Evolutionary conservation across 768 basidiomycete species (phyloP).

Genomic region (Amanita subjunquillea): DNA sequence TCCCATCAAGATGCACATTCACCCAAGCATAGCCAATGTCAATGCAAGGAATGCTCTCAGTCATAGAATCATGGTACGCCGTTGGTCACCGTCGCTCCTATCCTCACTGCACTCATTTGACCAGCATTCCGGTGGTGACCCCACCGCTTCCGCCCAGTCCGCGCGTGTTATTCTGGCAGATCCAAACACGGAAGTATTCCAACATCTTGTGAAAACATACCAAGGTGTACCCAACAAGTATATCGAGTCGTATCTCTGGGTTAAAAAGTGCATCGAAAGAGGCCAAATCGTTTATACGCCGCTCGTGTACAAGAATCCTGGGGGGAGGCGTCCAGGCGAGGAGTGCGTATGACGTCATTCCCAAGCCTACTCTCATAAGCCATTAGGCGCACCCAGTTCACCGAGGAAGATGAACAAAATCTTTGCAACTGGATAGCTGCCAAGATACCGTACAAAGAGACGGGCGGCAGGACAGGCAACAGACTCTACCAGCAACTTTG

Average conservation of each 20-base stretch:
- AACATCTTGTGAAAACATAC: slow-evolving; percentile 61
- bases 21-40: slow-evolving; percentile 69
- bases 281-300: slow-evolving; percentile 60
- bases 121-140: slow-evolving; percentile 77
- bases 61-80: slow-evolving; percentile 57
- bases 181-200: slow-evolving; percentile 68
- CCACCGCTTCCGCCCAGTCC: slow-evolving; percentile 55
- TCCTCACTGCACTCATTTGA: not conserved
- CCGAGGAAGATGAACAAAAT: slow-evolving; percentile 64
- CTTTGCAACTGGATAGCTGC: slow-evolving; percentile 73
- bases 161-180: slow-evolving; percentile 75
- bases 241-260: slow-evolving; percentile 76
- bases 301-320: slow-evolving; percentile 75
- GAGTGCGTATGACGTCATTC: slow-evolving; percentile 39
- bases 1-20: slow-evolving; percentile 71
- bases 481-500: slow-evolving; percentile 74
- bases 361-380: not conserved
- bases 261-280: slow-evolving; percentile 73
- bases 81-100: not conserved
- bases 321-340: slow-evolving; percentile 71
- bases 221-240: slow-evolving; percentile 64
- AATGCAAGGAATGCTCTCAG: slow-evolving; percentile 59
- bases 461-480: slow-evolving; percentile 74
- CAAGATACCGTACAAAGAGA: slow-evolving; percentile 79
- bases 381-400: slow-evolving; percentile 66